phyloP scores from a whole-genome alignment of 2,329 filamentous ascomycete species.

The Polychaeton citri region DNA sequence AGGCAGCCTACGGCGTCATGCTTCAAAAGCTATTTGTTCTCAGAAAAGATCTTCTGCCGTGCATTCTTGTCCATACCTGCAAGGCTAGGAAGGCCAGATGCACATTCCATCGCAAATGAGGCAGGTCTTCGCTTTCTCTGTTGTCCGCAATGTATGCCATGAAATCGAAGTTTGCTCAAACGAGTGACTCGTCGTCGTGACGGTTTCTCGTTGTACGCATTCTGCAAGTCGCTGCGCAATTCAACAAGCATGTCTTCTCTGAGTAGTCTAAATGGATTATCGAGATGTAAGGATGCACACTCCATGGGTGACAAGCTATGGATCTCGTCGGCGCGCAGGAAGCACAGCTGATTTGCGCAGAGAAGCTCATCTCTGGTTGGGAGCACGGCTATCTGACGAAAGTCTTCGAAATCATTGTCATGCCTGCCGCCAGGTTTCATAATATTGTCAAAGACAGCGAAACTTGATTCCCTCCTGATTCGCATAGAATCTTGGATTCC shows the following conservation, averaged over 20 bases:
- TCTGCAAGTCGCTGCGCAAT: conserved; percentile 45
- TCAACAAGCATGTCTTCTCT: conserved; percentile 59
- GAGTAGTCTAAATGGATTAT: conserved; percentile 59
- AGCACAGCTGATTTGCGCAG: conserved; percentile 41
- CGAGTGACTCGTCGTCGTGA: too few relatives aligned
- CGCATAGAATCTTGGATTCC: background rate
- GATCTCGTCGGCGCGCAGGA: conserved; percentile 40
- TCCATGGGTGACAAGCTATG: conserved; percentile 22
- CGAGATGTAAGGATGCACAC: conserved; percentile 42
- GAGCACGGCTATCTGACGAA: conserved; percentile 47
- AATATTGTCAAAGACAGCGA: conserved; percentile 5
- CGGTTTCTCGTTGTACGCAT: background rate
- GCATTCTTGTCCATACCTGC: too few relatives aligned
- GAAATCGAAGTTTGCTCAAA: too few relatives aligned
- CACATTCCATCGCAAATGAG: conserved; percentile 28
- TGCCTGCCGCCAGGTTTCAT: conserved; percentile 50
- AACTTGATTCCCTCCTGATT: conserved; percentile 27
- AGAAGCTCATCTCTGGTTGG: conserved; percentile 54
- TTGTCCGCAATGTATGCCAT: conserved; percentile 38
- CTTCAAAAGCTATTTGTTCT: conserved; percentile 39
- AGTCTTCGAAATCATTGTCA: conserved; percentile 56
- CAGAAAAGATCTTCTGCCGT: too few relatives aligned
- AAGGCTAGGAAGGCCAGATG: too few relatives aligned
- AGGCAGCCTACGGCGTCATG: conserved; percentile 51
- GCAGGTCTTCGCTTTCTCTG: conserved; percentile 27